Conservation (phyloP, 176 grass and related monocot species). For the Oryza brachyantha region DNA sequence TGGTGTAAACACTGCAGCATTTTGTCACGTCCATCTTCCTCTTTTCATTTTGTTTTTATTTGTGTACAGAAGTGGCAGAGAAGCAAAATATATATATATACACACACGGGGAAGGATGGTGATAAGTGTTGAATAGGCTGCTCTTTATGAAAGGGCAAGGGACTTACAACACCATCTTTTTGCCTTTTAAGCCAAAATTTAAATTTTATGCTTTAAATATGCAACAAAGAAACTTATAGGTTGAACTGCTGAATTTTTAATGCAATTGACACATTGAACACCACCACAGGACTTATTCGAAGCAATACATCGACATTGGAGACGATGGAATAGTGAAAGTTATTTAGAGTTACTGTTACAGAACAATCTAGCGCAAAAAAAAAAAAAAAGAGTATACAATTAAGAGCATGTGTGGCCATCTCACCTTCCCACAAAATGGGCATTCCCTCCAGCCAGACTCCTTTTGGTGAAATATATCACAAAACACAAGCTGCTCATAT, state of each 20-base stretch:
- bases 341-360: neutral
- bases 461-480: conserved; percentile 96
- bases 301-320: conserved; percentile 95
- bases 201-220: no score
- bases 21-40: no score
- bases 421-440: conserved; percentile 94
- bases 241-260: conserved; percentile 52
- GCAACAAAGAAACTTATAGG: no score
- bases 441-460: conserved; percentile 99
- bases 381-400: neutral
- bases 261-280: conserved; percentile 80
- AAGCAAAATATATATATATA: no score
- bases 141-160: no score
- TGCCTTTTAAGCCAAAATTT: no score
- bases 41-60: no score
- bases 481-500: conserved; percentile 83
- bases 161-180: no score
- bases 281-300: conserved; percentile 90
- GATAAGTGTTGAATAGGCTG: no score
- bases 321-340: conserved; percentile 47
- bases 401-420: conserved; percentile 1
- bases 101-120: no score
- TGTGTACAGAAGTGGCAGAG: no score
- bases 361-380: neutral
- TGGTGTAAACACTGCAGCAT: no score